Conservation (phyloP, 768 basidiomycete species). For the Leucocoprinus sp. region DNA sequence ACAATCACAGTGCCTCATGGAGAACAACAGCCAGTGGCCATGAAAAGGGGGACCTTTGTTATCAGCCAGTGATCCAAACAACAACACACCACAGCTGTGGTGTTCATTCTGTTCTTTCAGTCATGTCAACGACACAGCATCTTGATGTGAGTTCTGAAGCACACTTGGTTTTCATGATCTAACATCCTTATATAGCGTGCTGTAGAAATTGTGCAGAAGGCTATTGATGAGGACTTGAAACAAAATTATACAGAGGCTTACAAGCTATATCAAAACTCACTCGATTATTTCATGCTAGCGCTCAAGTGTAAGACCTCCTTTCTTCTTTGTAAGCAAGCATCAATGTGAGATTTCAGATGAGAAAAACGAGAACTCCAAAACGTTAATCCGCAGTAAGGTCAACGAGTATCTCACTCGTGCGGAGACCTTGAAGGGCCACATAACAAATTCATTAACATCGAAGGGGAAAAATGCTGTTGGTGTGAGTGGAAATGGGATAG, state of each 20-base stretch:
- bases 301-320: conserved; percentile 38
- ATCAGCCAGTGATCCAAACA: conserved; percentile 5
- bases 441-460: conserved; percentile 60
- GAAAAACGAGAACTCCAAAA: conserved; percentile 9
- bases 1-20: neutral
- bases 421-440: conserved; percentile 16
- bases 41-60: too few relatives aligned
- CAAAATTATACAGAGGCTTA: conserved; percentile 92
- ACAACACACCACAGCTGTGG: neutral
- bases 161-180: neutral
- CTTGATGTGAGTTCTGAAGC: conserved; percentile 34
- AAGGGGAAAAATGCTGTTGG: conserved; percentile 39
- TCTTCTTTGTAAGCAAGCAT: neutral
- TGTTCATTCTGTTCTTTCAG: neutral
- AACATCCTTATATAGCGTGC: conserved; percentile 33
- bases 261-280: conserved; percentile 88
- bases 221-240: conserved; percentile 87
- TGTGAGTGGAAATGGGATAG: conserved; percentile 36
- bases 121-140: conserved; percentile 36
- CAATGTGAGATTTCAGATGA: neutral
- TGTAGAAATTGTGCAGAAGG: conserved; percentile 84
- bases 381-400: conserved; percentile 8
- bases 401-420: conserved; percentile 12
- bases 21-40: neutral
- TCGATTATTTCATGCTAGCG: conserved; percentile 98